Evolutionary conservation across 495 filamentous ascomycete species (phyloP).

Genomic region (Hypoxylon intermedium): DNA sequence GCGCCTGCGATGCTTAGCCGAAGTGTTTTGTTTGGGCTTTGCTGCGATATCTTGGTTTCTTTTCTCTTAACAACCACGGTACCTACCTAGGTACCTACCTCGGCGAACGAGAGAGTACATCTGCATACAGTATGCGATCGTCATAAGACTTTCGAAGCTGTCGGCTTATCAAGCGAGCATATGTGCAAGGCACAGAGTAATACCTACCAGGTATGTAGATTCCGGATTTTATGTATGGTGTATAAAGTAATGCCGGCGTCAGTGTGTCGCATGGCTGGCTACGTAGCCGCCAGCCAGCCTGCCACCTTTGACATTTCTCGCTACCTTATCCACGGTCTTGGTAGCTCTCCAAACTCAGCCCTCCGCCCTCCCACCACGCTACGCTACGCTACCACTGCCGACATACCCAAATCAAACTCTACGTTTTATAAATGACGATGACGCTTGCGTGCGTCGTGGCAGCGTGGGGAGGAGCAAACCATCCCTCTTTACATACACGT

Average conservation of each 20-base stretch:
- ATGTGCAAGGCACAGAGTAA: background rate
- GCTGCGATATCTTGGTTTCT: background rate
- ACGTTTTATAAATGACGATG: slow-evolving; percentile 4
- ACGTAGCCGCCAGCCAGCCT: too few relatives aligned
- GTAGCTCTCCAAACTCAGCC: slow-evolving; percentile 1
- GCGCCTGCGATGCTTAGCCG: background rate
- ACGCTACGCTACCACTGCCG: background rate
- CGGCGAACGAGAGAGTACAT: background rate
- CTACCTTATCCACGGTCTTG: slow-evolving; percentile 36
- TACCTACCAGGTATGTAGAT: slow-evolving; percentile 3
- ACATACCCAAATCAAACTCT: background rate
- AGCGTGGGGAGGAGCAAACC: too few relatives aligned
- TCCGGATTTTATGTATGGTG: background rate
- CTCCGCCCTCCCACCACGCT: background rate
- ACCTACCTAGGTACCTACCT: background rate
- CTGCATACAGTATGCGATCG: background rate
- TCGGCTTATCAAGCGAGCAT: slow-evolving; percentile 10
- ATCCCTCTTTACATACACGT: background rate
- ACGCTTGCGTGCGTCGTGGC: slow-evolving; percentile 9
- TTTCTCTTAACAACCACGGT: slow-evolving; percentile 22
- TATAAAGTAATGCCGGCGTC: slow-evolving; percentile 23
- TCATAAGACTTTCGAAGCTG: background rate
- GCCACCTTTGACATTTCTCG: slow-evolving; percentile 22
- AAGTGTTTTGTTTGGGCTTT: background rate
- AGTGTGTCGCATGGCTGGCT: slow-evolving; percentile 8